phyloP scores from a whole-genome alignment of 2,329 filamentous ascomycete genomes.

The Neurospora crassa region DNA sequence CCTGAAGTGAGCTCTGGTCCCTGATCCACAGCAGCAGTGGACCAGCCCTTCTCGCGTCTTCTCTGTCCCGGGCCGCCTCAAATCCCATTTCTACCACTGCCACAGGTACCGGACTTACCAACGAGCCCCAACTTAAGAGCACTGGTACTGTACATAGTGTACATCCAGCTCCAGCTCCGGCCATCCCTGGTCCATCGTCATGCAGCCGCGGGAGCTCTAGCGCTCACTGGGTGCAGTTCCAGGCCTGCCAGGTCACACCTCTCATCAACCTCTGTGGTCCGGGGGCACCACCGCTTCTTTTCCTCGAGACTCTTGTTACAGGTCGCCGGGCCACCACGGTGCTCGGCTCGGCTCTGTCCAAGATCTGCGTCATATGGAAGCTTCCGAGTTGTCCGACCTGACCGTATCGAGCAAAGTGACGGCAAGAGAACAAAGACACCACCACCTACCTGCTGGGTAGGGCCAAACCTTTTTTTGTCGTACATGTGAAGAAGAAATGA shows the following conservation, averaged over 20 bases:
- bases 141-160: background rate
- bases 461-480: background rate
- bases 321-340: background rate
- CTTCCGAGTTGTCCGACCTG: background rate
- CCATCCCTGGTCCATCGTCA: background rate
- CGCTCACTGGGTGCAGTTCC: background rate
- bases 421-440: background rate
- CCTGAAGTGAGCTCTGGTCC: background rate
- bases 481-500: slow-evolving; percentile 1
- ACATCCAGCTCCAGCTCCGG: background rate
- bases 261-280: background rate
- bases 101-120: background rate
- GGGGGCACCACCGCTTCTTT: background rate
- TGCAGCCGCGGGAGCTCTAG: background rate
- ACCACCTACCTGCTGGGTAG: background rate
- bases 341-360: background rate
- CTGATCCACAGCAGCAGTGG: background rate
- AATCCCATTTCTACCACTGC: background rate
- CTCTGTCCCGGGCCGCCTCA: background rate
- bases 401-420: background rate
- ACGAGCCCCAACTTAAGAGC: background rate
- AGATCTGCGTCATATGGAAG: background rate
- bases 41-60: background rate
- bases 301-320: background rate
- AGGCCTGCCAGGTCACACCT: background rate